Percentiles rank a stretch among this genome's conserved stretches.
Evolutionary conservation across 129 eudicot genomes (phyloP).

Genomic region (Scalesia atractyloides): DNA sequence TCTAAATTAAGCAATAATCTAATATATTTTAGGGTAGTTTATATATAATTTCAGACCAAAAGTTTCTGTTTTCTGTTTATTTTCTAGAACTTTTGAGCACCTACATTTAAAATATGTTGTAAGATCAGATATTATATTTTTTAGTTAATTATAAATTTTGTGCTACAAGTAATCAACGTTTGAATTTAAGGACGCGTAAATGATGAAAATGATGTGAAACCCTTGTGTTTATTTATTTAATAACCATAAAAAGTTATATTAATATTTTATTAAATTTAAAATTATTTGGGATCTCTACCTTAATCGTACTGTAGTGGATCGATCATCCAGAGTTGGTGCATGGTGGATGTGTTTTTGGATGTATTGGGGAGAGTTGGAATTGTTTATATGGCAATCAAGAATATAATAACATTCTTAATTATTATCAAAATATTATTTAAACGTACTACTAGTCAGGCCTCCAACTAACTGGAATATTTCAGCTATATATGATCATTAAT

Average conservation of each 20-base stretch:
- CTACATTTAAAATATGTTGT: background rate
- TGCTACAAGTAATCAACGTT: background rate
- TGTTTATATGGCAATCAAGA: constrained; percentile 14
- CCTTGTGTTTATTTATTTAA: background rate
- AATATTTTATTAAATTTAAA: constrained; percentile 12
- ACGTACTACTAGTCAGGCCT: constrained; percentile 8
- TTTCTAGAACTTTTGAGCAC: too few species aligned
- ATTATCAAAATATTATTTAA: background rate
- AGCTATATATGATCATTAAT: background rate
- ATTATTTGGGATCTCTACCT: constrained; percentile 11
- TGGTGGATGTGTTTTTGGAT: constrained; percentile 28
- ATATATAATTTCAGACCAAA: too few species aligned
- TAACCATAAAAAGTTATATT: background rate
- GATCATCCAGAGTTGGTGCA: constrained; percentile 33
- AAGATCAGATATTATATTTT: background rate
- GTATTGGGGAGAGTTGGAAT: constrained; percentile 13
- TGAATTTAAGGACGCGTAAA: constrained; percentile 27
- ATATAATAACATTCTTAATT: constrained; percentile 19
- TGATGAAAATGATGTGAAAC: constrained; percentile 7
- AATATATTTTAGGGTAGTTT: too few species aligned
- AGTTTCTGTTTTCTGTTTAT: too few species aligned
- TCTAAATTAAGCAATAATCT: too few species aligned
- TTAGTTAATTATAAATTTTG: background rate
- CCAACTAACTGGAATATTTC: background rate
- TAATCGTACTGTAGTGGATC: constrained; percentile 22